These are phyloP conservation scores for Seiridium cupressi DNA, from an alignment of 2,329 filamentous ascomycete genomes.

Conservation along the genomic window DNA sequence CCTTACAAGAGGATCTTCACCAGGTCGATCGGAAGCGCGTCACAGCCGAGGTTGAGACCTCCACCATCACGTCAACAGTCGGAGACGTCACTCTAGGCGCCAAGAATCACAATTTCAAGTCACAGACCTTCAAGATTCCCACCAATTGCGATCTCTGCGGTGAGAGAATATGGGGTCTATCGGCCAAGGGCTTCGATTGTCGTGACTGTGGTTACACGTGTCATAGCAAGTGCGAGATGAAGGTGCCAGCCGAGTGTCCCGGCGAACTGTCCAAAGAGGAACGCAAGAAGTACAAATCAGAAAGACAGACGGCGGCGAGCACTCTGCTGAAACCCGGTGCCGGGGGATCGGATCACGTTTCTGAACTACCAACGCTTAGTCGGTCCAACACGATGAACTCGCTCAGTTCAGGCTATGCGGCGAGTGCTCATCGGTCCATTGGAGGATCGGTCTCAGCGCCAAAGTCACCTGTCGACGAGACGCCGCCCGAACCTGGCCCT, in stretches of 20 bases:
- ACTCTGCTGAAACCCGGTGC: conserved; percentile 48
- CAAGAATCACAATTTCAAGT: conserved; percentile 95
- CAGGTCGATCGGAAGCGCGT: conserved; percentile 79
- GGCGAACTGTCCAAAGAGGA: conserved; percentile 93
- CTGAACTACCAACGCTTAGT: conserved; percentile 67
- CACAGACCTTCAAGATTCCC: conserved; percentile 98
- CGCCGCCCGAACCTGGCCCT: conserved; percentile 38
- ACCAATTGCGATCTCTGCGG: conserved; percentile 97
- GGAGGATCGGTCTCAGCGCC: conserved; percentile 50
- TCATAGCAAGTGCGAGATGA: conserved; percentile 99
- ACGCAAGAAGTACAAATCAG: conserved; percentile 86
- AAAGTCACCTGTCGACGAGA: conserved; percentile 51
- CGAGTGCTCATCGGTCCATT: conserved; percentile 73
- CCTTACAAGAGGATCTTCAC: conserved; percentile 80
- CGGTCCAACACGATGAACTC: conserved; percentile 89
- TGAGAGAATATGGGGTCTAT: conserved; percentile 94
- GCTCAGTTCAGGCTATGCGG: conserved; percentile 82
- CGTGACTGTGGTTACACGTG: conserved; percentile 97
- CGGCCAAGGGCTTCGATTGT: conserved; percentile 95
- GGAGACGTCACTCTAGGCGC: conserved; percentile 91
- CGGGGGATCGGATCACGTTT: conserved; percentile 47
- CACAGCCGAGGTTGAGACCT: conserved; percentile 88
- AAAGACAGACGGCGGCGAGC: conserved; percentile 78
- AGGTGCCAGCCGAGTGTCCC: conserved; percentile 92
- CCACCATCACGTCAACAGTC: conserved; percentile 85